These are phyloP conservation scores for Penstemon newberryi DNA, from an alignment of 257 asterid species.

Conservation along the genomic window DNA sequence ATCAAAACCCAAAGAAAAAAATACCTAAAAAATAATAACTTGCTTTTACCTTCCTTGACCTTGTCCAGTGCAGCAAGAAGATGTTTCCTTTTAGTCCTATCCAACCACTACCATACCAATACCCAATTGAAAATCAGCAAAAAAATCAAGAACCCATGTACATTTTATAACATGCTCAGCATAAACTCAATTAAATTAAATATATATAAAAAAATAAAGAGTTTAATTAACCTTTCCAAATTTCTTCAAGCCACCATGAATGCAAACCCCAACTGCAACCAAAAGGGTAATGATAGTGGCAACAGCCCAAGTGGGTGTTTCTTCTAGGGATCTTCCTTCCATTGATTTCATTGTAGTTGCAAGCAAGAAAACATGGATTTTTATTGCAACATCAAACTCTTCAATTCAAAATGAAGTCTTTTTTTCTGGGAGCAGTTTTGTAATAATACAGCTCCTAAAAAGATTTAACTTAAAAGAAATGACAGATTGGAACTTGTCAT, in stretches of 20 bases:
- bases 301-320: slow-evolving; percentile 63
- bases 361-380: background rate
- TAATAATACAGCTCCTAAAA: background rate
- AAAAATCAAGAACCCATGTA: slow-evolving; percentile 14
- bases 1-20: background rate
- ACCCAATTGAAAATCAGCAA: background rate
- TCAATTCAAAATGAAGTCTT: background rate
- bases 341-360: slow-evolving; percentile 21
- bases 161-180: background rate
- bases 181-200: background rate
- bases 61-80: slow-evolving; percentile 79
- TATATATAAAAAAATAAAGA: background rate
- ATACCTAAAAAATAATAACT: background rate
- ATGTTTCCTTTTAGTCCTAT: slow-evolving; percentile 74
- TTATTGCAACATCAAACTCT: background rate
- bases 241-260: slow-evolving; percentile 49
- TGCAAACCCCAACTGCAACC: slow-evolving; percentile 42
- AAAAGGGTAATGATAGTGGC: slow-evolving; percentile 45
- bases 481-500: slow-evolving; percentile 14
- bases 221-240: slow-evolving; percentile 37
- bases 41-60: slow-evolving; percentile 77
- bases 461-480: background rate
- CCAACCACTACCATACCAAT: slow-evolving; percentile 69
- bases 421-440: background rate
- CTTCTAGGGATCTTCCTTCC: slow-evolving; percentile 47